Evolutionary conservation across 805 yeast species (phyloP).

Genomic region (Sugiyamaella qingdaonensis): DNA sequence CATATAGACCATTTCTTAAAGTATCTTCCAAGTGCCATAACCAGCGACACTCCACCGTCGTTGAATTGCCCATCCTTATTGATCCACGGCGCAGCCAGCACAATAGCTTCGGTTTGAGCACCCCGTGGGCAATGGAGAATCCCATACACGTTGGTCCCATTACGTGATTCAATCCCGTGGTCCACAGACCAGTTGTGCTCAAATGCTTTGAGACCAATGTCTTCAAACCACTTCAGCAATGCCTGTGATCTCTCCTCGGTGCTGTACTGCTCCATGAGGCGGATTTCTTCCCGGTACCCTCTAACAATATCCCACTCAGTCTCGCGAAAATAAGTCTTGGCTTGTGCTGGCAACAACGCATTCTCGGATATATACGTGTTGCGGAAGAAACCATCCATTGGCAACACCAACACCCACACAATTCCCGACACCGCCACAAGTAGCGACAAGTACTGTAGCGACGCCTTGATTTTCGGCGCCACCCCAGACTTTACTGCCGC

Average conservation of each 20-base stretch:
- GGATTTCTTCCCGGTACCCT: slow-evolving; percentile 69
- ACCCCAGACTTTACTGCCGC: slow-evolving; percentile 29
- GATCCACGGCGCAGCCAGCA: slow-evolving; percentile 81
- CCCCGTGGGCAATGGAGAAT: slow-evolving; percentile 91
- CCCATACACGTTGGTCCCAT: slow-evolving; percentile 61
- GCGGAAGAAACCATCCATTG: slow-evolving; percentile 77
- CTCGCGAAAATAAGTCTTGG: slow-evolving; percentile 84
- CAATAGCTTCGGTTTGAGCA: slow-evolving; percentile 94
- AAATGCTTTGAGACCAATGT: slow-evolving; percentile 67
- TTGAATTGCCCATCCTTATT: slow-evolving; percentile 63
- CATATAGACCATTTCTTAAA: slow-evolving; percentile 84
- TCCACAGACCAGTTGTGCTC: slow-evolving; percentile 37
- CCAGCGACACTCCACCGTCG: slow-evolving; percentile 74
- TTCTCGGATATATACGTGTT: slow-evolving; percentile 88
- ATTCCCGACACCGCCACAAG: slow-evolving; percentile 39
- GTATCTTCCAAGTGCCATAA: slow-evolving; percentile 70
- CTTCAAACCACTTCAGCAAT: slow-evolving; percentile 57
- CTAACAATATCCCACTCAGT: slow-evolving; percentile 90
- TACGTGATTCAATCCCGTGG: slow-evolving; percentile 23
- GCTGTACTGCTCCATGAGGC: slow-evolving; percentile 30
- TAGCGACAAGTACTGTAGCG: slow-evolving; percentile 30
- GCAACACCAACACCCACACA: slow-evolving; percentile 56
- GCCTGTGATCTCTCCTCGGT: slow-evolving; percentile 40
- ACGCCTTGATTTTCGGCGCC: slow-evolving; percentile 21
- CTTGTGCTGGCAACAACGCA: slow-evolving; percentile 96